A percentile compares a stretch with the other conserved stretches of the same genome.
phyloP scores from a whole-genome alignment of 2,329 filamentous ascomycete species.

The Aspergillus ustus region DNA sequence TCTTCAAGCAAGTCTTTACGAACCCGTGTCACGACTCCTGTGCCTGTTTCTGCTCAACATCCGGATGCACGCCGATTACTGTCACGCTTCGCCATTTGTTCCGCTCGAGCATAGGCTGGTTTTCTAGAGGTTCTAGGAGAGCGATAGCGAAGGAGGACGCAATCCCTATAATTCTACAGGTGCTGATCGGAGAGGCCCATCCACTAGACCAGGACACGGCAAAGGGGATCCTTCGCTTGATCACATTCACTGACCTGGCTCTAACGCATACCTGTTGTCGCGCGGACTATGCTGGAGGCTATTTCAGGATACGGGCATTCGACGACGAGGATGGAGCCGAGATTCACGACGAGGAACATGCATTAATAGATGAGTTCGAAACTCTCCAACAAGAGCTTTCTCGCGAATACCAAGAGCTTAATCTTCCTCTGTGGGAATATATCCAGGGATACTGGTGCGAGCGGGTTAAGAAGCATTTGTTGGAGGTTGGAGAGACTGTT shows the following conservation, averaged over 20 bases:
- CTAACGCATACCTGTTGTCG: not conserved
- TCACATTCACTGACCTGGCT: not conserved
- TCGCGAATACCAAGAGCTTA: not conserved
- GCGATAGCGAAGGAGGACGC: not conserved
- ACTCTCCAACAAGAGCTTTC: not conserved
- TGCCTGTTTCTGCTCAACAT: too few relatives aligned
- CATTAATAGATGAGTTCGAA: not conserved
- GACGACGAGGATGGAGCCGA: not conserved
- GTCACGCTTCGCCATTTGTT: too few relatives aligned
- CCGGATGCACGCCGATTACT: too few relatives aligned
- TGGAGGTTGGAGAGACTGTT: not conserved
- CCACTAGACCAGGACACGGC: not conserved
- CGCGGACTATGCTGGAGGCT: accelerated
- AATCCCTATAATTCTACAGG: not conserved
- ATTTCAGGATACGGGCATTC: not conserved
- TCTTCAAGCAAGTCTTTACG: too few relatives aligned
- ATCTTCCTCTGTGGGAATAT: not conserved
- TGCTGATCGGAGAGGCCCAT: not conserved
- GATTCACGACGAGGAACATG: not conserved
- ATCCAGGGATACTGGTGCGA: not conserved
- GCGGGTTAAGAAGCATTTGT: not conserved
- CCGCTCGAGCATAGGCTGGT: too few relatives aligned
- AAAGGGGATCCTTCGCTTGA: not conserved
- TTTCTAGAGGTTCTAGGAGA: too few relatives aligned
- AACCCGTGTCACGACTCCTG: too few relatives aligned